phyloP scores from a whole-genome alignment of 257 asterid species.

The Mentha longifolia region DNA sequence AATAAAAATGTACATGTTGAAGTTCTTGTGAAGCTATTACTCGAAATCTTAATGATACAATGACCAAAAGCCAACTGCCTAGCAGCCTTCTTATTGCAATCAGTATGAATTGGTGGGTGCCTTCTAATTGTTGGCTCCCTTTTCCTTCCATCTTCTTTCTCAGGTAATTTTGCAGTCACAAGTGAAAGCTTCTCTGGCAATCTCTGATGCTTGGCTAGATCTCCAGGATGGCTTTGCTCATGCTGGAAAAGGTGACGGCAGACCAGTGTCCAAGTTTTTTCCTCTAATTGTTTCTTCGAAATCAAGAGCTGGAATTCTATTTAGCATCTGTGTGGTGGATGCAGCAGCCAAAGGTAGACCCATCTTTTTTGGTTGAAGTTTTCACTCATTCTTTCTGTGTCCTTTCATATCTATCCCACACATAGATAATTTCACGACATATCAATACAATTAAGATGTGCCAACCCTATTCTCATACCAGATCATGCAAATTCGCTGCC shows the following conservation, averaged over 20 bases:
- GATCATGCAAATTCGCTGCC: conserved; percentile 20
- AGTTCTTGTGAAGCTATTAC: neutral
- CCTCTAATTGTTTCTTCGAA: conserved; percentile 81
- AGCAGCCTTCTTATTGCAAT: neutral
- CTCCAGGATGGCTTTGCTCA: conserved; percentile 94
- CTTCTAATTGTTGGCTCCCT: conserved; percentile 29
- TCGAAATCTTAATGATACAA: neutral
- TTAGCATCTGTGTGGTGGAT: conserved; percentile 67
- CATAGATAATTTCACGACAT: conserved; percentile 12
- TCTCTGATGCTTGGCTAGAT: conserved; percentile 91
- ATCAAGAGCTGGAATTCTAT: conserved; percentile 84
- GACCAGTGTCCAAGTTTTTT: conserved; percentile 78
- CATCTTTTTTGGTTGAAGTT: conserved; percentile 21
- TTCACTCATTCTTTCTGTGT: conserved; percentile 13
- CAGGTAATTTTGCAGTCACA: conserved; percentile 94
- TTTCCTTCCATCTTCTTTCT: conserved; percentile 26
- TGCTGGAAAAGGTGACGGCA: conserved; percentile 68
- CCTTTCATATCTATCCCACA: conserved; percentile 22
- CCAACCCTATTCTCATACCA: conserved; percentile 7
- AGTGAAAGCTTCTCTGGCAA: conserved; percentile 83
- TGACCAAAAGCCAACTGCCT: neutral
- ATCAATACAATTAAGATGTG: conserved; percentile 21
- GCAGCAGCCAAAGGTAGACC: conserved; percentile 51
- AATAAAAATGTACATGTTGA: neutral
- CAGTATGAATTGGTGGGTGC: conserved; percentile 15